Percentiles rank a stretch among this genome's conserved stretches.
Conservation (phyloP, 805 yeast species). For the Candida sakaeoensis region DNA sequence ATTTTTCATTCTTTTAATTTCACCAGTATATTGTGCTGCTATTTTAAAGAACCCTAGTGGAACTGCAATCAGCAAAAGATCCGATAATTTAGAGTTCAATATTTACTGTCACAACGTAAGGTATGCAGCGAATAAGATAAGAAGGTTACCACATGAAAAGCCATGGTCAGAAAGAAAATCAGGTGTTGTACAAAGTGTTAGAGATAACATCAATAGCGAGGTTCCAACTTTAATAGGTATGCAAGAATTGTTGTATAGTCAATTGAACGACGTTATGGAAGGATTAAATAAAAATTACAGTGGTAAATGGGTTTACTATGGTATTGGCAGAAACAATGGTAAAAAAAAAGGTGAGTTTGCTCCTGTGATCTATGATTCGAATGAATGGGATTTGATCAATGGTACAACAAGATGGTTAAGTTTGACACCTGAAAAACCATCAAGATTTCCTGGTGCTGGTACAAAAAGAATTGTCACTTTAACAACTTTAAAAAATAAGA, state of each 20-base stretch:
- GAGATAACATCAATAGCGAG: conserved; percentile 11
- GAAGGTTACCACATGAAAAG: conserved; percentile 1
- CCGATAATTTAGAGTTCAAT: conserved; percentile 1
- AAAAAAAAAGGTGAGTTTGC: conserved; percentile 25
- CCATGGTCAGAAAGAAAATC: conserved; percentile 10
- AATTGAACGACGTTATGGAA: conserved; percentile 27
- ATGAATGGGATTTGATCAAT: conserved; percentile 21
- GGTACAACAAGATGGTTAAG: conserved; percentile 26
- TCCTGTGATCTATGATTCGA: conserved; percentile 22
- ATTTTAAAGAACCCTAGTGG: neutral
- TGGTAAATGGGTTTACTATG: conserved; percentile 21
- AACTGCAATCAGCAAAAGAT: neutral
- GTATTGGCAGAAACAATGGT: conserved; percentile 31
- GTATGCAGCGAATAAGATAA: neutral
- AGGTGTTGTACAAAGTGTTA: conserved; percentile 24
- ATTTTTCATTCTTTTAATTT: neutral
- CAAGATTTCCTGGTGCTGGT: conserved; percentile 48
- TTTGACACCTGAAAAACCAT: conserved; percentile 22
- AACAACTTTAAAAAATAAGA: conserved; percentile 23
- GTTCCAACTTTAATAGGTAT: conserved; percentile 36
- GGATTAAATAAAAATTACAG: conserved; percentile 15
- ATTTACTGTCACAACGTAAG: conserved; percentile 7
- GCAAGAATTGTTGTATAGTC: conserved; percentile 37
- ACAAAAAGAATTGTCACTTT: conserved; percentile 36
- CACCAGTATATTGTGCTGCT: neutral